phyloP scores from a whole-genome alignment of 2,329 filamentous ascomycete species.

The Aaosphaeria arxii region DNA sequence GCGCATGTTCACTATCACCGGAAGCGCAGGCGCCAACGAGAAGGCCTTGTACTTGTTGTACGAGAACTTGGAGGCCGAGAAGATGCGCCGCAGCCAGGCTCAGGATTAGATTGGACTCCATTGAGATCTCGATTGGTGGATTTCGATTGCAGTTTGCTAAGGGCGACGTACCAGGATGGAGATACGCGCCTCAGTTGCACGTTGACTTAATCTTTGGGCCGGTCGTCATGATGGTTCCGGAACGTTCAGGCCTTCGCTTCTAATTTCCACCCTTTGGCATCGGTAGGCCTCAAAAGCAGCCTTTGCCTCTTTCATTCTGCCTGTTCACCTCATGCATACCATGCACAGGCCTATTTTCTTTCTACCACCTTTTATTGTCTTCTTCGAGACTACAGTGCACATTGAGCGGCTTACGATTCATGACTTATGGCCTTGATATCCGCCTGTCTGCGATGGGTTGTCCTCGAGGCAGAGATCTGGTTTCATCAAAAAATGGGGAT shows the following conservation, averaged over 20 bases:
- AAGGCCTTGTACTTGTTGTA: slow-evolving; percentile 94
- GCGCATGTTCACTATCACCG: slow-evolving; percentile 99
- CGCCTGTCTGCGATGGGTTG: slow-evolving; percentile 24
- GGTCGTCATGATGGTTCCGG: background rate
- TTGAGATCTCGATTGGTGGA: background rate
- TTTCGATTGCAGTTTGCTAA: background rate
- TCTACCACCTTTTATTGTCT: slow-evolving; percentile 27
- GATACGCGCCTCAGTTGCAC: too few species aligned
- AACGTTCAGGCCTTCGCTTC: background rate
- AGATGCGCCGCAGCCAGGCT: slow-evolving; percentile 86
- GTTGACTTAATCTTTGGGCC: background rate
- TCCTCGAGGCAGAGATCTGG: slow-evolving; percentile 16
- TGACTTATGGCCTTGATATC: slow-evolving; percentile 42
- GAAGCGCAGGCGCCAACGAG: slow-evolving; percentile 89
- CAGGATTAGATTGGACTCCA: slow-evolving; percentile 46
- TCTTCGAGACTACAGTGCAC: slow-evolving; percentile 27
- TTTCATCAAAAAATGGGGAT: slow-evolving; percentile 14
- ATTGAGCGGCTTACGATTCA: slow-evolving; percentile 42
- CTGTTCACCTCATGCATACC: slow-evolving; percentile 30
- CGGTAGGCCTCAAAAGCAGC: slow-evolving; percentile 25
- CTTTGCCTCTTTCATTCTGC: slow-evolving; percentile 28
- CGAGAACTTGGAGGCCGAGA: slow-evolving; percentile 98
- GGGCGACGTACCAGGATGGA: background rate
- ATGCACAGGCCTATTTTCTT: slow-evolving; percentile 29
- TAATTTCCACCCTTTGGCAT: background rate